Percentiles rank a stretch among this genome's conserved stretches.
Conservation (phyloP, 2,329 filamentous ascomycete species). For the Ramularia collo-cygni region DNA sequence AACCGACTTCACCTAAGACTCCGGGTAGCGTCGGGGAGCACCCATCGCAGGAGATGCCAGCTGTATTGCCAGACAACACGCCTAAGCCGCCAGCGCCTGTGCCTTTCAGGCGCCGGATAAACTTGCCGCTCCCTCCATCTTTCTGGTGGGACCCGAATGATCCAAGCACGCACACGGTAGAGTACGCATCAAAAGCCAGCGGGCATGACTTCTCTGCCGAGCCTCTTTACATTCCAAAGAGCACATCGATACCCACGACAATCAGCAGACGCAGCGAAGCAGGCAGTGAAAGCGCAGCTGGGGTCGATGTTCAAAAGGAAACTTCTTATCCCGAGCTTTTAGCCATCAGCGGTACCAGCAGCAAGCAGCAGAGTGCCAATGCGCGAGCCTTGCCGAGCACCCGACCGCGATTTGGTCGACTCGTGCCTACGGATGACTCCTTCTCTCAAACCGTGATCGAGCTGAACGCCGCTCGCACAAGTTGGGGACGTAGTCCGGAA, state of each 20-base stretch:
- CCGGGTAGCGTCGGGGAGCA: constrained; percentile 12
- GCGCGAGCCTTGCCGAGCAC: too few species aligned
- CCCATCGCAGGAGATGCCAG: constrained; percentile 10
- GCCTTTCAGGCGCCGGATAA: constrained; percentile 38
- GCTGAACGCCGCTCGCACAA: constrained; percentile 60
- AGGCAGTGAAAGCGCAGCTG: background rate
- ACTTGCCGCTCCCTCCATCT: constrained; percentile 37
- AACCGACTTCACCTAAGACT: constrained; percentile 19
- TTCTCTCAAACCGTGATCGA: constrained; percentile 57
- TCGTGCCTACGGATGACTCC: constrained; percentile 62
- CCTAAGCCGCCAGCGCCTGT: constrained; percentile 20
- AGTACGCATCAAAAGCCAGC: constrained; percentile 41
- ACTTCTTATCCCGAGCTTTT: too few species aligned
- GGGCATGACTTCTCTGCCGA: constrained; percentile 36
- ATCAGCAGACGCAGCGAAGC: constrained; percentile 2
- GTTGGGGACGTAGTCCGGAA: constrained; percentile 66
- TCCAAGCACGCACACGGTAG: constrained; percentile 39
- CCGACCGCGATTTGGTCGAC: constrained; percentile 50
- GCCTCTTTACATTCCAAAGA: constrained; percentile 13
- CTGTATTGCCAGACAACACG: constrained; percentile 16
- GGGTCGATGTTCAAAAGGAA: constrained; percentile 17
- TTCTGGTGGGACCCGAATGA: constrained; percentile 40
- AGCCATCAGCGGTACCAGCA: too few species aligned
- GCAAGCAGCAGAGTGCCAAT: constrained; percentile 10
- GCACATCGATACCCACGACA: constrained; percentile 4